A percentile compares a stretch with the other conserved stretches of the same genome.
phyloP scores from a whole-genome alignment of 1,284 basidiomycete genomes.

The Pyrrhoderma lamaoense region DNA sequence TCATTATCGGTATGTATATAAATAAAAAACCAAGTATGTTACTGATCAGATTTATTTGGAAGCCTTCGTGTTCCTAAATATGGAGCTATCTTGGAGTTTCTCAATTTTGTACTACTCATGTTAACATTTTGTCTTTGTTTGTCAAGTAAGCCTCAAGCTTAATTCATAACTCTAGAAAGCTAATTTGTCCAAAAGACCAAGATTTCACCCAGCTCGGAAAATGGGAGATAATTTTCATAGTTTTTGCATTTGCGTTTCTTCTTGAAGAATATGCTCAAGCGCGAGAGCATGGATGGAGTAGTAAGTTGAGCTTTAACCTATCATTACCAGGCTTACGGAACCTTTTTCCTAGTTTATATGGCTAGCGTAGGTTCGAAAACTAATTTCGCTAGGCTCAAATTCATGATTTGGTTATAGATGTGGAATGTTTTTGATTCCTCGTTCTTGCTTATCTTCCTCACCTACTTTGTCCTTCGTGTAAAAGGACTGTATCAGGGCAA shows the following conservation, averaged over 20 bases:
- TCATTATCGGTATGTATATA: slow-evolving; percentile 54
- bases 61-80: slow-evolving; percentile 80
- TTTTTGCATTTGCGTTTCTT: slow-evolving; percentile 70
- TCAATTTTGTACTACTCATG: slow-evolving; percentile 65
- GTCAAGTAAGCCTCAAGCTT: slow-evolving; percentile 54
- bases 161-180: too few species aligned
- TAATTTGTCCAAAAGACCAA: too few species aligned
- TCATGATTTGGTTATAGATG: slow-evolving; percentile 38
- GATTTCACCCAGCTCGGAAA: slow-evolving; percentile 41
- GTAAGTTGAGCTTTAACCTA: slow-evolving; percentile 40
- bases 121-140: slow-evolving; percentile 70
- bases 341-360: slow-evolving; percentile 55
- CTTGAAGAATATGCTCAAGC: slow-evolving; percentile 77
- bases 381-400: too few species aligned
- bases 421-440: slow-evolving; percentile 86
- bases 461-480: slow-evolving; percentile 60
- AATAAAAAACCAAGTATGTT: neutral
- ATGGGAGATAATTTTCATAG: slow-evolving; percentile 67
- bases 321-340: neutral
- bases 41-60: slow-evolving; percentile 3
- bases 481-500: slow-evolving; percentile 54
- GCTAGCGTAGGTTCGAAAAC: slow-evolving; percentile 64
- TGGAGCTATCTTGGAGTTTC: slow-evolving; percentile 70
- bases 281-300: slow-evolving; percentile 79
- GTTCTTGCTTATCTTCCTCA: slow-evolving; percentile 67